Evolutionary conservation across 2,329 filamentous ascomycete species (phyloP).

Genomic region (Colletotrichum salicis): DNA sequence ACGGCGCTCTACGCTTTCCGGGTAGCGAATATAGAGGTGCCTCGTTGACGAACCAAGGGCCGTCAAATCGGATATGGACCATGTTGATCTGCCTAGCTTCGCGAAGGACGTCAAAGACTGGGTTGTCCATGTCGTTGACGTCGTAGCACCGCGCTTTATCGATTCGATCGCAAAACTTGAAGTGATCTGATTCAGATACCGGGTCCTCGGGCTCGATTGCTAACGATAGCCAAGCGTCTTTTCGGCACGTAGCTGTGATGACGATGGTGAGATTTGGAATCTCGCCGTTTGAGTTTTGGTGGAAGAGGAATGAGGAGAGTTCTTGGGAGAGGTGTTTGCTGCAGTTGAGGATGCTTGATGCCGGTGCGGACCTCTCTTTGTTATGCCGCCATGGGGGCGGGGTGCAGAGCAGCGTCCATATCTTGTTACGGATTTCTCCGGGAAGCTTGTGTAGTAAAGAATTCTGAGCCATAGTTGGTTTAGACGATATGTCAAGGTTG

Average conservation of each 20-base stretch:
- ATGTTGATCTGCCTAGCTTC: not conserved
- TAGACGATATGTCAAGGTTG: too few relatives aligned
- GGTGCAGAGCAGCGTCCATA: not conserved
- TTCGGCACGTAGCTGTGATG: not conserved
- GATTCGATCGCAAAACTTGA: not conserved
- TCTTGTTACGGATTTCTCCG: not conserved
- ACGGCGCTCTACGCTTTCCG: not conserved
- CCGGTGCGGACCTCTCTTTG: not conserved
- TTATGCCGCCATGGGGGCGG: too few relatives aligned
- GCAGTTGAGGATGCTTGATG: not conserved
- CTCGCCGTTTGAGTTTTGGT: not conserved
- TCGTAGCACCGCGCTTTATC: not conserved
- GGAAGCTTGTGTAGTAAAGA: not conserved
- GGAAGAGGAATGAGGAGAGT: not conserved
- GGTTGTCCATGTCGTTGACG: not conserved
- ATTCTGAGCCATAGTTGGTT: not conserved
- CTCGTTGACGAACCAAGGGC: not conserved
- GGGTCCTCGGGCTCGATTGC: not conserved
- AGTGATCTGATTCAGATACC: not conserved
- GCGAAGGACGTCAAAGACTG: not conserved
- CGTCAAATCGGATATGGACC: not conserved
- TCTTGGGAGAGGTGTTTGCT: not conserved
- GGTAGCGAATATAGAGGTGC: not conserved
- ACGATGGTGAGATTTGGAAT: not conserved
- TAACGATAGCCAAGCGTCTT: not conserved